These are phyloP conservation scores for Cajanus cajan DNA, from an alignment of 306 rosid species.

Conservation along the genomic window DNA sequence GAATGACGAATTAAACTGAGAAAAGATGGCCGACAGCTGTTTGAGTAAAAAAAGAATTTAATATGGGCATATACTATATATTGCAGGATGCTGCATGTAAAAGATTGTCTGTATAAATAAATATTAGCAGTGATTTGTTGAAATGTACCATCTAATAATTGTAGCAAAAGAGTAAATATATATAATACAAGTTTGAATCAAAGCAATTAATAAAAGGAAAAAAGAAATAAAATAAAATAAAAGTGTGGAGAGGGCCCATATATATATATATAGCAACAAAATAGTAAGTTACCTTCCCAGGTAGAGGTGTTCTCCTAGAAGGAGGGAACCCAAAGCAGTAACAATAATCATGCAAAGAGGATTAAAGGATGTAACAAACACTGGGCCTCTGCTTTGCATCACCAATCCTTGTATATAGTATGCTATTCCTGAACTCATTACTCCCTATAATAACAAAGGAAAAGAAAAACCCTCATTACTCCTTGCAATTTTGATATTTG, in stretches of 20 bases:
- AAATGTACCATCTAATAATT: neutral
- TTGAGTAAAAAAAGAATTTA: neutral
- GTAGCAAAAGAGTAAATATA: neutral
- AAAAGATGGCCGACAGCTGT: neutral
- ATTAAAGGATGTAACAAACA: constrained; percentile 68
- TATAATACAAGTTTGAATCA: neutral
- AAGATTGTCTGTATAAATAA: neutral
- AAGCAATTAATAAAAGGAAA: no score
- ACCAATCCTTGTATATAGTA: constrained; percentile 70
- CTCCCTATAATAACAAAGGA: constrained; percentile 31
- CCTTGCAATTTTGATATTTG: constrained; percentile 36
- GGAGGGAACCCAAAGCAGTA: constrained; percentile 45
- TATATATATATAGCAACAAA: neutral
- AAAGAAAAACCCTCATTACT: constrained; percentile 33
- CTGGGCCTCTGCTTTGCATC: constrained; percentile 70
- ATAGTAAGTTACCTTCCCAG: constrained; percentile 51
- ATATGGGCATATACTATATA: neutral
- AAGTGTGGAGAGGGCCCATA: neutral
- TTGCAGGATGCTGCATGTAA: neutral
- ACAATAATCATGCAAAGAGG: constrained; percentile 77
- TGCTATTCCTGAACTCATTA: constrained; percentile 61
- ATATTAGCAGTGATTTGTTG: neutral
- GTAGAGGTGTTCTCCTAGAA: constrained; percentile 63
- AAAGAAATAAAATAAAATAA: neutral
- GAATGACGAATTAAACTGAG: neutral